Base-by-base conservation (phyloP, 2,329 filamentous ascomycete genomes). In the Teratosphaeria nubilosa region DNA sequence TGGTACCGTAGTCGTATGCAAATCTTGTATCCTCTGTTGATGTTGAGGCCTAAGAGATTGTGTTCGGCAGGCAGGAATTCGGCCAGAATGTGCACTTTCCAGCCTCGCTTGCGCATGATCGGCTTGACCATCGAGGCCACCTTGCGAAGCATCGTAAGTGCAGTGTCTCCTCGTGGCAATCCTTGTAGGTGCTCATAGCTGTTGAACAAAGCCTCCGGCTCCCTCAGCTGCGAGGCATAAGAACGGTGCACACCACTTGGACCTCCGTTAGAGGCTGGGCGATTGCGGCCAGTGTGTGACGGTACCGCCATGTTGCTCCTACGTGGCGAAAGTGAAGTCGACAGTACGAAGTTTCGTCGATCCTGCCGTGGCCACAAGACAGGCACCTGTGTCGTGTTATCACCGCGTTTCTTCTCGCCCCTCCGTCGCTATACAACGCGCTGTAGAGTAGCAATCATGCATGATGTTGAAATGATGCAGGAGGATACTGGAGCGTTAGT, bases 41-140 rank as follows among this genome's bases (percentile, higher is more conserved):
- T 79, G 67, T 97, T 96, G 27, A 96, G 75, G 20, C 87, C 91
- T 48, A 95, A 76, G 1, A 96, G 77, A 64, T 87, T 88, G 32
- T 77, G 74, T 65, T 94, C 81, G 13, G 83, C 78, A 0, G 92
- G 92, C 60, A 89, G 88, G 74, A 97, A 96, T 71, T 97, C 92
- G 54, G 86, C 84, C 16, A 97, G 80, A 53, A 88, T 83, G 30
- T 82, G 80, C 34, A 97, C 89, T 62, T 79, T 86, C 89, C 91
- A 97, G 57, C 80, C 80, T 51, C 89, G 84, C 53, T 90, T 90
- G 63, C 90, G 82, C 91, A 97, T 97, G 62, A 97, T 89, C 20
- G 92, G 92, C 72, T 96, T 96, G 61, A 96, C 91, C 58, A 95
- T 75, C 27, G 91, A 95, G 2, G 90, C 90, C 48, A 95, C 81